A percentile compares a stretch with the other conserved stretches of the same genome.
These are phyloP conservation scores for Carallia pectinifolia DNA, from an alignment of 345 rosid genomes.

Conservation along the genomic window DNA sequence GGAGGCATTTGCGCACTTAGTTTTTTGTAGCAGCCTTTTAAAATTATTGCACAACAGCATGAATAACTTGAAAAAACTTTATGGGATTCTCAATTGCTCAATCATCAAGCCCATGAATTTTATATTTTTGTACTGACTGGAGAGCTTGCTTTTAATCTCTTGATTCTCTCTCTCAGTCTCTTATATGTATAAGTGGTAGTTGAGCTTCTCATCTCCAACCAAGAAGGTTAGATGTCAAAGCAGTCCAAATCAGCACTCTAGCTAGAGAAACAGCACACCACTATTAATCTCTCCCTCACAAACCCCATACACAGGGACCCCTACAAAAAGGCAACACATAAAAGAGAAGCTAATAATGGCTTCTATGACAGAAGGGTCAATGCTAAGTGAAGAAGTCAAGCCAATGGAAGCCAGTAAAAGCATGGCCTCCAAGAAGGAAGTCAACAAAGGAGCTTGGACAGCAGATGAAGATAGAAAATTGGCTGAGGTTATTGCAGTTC, in stretches of 20 bases:
- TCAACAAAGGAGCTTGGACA: slow-evolving; percentile 66
- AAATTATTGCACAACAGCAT: neutral
- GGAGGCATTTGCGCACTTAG: neutral
- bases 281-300: neutral
- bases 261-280: slow-evolving; percentile 5
- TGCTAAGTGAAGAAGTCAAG: slow-evolving; percentile 9
- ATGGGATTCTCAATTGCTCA: slow-evolving; percentile 13
- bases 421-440: slow-evolving; percentile 17
- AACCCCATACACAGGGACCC: neutral
- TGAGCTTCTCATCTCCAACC: slow-evolving; percentile 31
- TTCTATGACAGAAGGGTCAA: slow-evolving; percentile 1
- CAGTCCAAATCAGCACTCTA: slow-evolving; percentile 8
- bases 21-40: slow-evolving; percentile 17
- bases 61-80: slow-evolving; percentile 12
- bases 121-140: slow-evolving; percentile 5
- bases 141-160: neutral
- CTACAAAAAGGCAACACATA: neutral
- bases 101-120: slow-evolving; percentile 21
- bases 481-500: slow-evolving; percentile 53
- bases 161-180: neutral
- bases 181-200: slow-evolving; percentile 27
- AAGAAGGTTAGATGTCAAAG: slow-evolving; percentile 44
- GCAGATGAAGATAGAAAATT: slow-evolving; percentile 55
- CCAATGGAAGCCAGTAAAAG: slow-evolving; percentile 3
- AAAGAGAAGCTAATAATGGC: slow-evolving; percentile 8